Percentiles rank a stretch among this genome's conserved stretches.
phyloP scores from a whole-genome alignment of 805 yeast genomes.

The Ogataea nakhonphanomensis region DNA sequence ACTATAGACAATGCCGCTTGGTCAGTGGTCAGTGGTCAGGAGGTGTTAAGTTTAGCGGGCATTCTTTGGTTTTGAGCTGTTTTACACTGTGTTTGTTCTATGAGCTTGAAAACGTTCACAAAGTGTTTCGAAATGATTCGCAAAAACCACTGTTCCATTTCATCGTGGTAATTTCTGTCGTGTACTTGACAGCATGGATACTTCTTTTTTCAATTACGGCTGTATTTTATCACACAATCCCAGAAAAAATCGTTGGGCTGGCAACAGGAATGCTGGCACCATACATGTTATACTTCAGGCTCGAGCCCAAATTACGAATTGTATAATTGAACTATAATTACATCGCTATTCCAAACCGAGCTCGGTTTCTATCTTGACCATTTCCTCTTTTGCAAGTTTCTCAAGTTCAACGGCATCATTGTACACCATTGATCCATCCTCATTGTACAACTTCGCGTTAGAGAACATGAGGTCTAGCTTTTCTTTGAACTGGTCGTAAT shows the following conservation, averaged over 20 bases:
- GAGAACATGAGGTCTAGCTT: slow-evolving; percentile 54
- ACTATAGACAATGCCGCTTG: slow-evolving; percentile 24
- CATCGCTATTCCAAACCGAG: slow-evolving; percentile 3
- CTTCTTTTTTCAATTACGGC: slow-evolving; percentile 41
- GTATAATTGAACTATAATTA: slow-evolving; percentile 9
- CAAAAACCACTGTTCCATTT: not conserved
- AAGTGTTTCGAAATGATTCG: slow-evolving; percentile 9
- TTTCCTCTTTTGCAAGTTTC: slow-evolving; percentile 27
- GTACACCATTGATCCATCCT: slow-evolving; percentile 62
- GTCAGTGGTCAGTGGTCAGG: slow-evolving; percentile 32
- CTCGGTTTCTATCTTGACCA: slow-evolving; percentile 14
- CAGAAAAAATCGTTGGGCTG: slow-evolving; percentile 45
- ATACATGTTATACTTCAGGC: slow-evolving; percentile 23
- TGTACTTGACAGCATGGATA: slow-evolving; percentile 35
- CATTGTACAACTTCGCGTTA: slow-evolving; percentile 70
- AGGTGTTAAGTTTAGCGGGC: slow-evolving; percentile 44
- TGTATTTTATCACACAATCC: slow-evolving; percentile 46
- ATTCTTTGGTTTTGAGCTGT: slow-evolving; percentile 35
- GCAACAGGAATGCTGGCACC: slow-evolving; percentile 37
- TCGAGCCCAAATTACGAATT: slow-evolving; percentile 10
- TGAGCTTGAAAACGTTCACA: slow-evolving; percentile 21
- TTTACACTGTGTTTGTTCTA: slow-evolving; percentile 29
- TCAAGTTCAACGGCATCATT: slow-evolving; percentile 53
- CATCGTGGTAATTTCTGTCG: not conserved
- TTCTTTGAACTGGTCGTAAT: slow-evolving; percentile 44